Percentiles rank a stretch among this genome's conserved stretches.
These are phyloP conservation scores for Verticillium dahliae DNA, from an alignment of 2,329 filamentous ascomycete genomes.

Conservation along the genomic window DNA sequence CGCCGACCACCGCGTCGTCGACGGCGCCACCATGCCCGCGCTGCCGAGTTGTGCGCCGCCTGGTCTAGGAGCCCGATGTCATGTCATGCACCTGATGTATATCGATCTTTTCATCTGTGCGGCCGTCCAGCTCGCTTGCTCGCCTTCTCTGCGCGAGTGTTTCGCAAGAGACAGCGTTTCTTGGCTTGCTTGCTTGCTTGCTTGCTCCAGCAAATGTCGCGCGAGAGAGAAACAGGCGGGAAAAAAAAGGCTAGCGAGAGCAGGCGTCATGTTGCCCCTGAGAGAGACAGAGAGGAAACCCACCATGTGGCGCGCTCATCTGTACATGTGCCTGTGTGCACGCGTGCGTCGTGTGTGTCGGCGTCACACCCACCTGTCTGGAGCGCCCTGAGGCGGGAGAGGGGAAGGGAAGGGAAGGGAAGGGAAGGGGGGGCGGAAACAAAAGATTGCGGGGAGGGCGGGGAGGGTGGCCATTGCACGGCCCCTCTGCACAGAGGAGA, in stretches of 20 bases:
- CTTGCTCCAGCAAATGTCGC: too few relatives aligned
- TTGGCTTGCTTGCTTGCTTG: too few relatives aligned
- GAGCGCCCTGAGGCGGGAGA: background rate
- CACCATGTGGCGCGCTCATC: too few relatives aligned
- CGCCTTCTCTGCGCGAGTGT: too few relatives aligned
- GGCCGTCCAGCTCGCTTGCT: too few relatives aligned
- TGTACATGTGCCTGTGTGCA: too few relatives aligned
- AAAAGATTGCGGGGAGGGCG: background rate
- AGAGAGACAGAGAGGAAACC: too few relatives aligned
- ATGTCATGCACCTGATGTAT: constrained; percentile 79
- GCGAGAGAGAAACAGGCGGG: too few relatives aligned
- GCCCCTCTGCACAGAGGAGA: background rate
- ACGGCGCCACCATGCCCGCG: constrained; percentile 89
- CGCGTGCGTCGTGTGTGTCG: background rate
- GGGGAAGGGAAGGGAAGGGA: background rate
- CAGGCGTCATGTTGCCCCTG: too few relatives aligned
- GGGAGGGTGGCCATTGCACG: background rate
- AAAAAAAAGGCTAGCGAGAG: too few relatives aligned
- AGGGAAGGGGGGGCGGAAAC: background rate
- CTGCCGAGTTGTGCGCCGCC: constrained; percentile 73
- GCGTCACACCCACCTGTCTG: background rate
- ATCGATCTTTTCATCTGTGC: too few relatives aligned
- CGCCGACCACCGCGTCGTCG: constrained; percentile 88
- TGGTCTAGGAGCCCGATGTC: constrained; percentile 77
- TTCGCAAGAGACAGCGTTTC: too few relatives aligned